Base-by-base conservation (phyloP, 768 basidiomycete genomes). In the Hypholoma sublateritium region DNA sequence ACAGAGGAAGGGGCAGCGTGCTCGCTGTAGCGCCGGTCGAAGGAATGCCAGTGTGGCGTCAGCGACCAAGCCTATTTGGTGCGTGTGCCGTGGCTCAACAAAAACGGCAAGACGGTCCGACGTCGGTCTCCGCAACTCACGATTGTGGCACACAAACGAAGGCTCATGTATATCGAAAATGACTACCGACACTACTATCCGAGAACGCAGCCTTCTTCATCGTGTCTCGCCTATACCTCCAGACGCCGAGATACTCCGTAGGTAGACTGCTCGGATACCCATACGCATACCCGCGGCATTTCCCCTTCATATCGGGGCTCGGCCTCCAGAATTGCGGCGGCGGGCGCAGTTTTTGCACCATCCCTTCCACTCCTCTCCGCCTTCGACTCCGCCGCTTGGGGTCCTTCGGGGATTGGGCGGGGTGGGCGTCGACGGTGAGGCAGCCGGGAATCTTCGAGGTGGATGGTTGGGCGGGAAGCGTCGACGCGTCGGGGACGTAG, bases 211-310 rank as follows among this genome's bases (percentile, higher is more conserved):
- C 64, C 19, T 53, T 66, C 42, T 57, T 56, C 61, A 65, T 70
- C 39, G 56, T 59, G 59, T 68, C 67, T 32, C 65, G 53, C 34
- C 52, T 51, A 37, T 65, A 65, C 43, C 47, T 63, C 61, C 58
- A 59, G 28, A 35, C 36, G 14, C 46, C 35, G 19, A 48, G 13
- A 48, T 54, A 57, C 47, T 50, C 56, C 14, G 49, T 35, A n/a
- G 47, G 41, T 12, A 69, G 58, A 51, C 65, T 69, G 39, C 70
- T 69, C 13, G 72, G 73, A 58, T 76, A 78, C 3, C 77, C 77
- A 67, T 76, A 74, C 13, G 70, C 77, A 60, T 80, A 78, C 16
- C 78, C 78, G 42, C 67, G 60, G 56, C 75, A 74, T 59, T 75
- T 77, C 12, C 75, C 77, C 52, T 61, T 67, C 60, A 64, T 66